phyloP scores from a whole-genome alignment of 2,329 filamentous ascomycete species.

The Penicillium verrucosum region DNA sequence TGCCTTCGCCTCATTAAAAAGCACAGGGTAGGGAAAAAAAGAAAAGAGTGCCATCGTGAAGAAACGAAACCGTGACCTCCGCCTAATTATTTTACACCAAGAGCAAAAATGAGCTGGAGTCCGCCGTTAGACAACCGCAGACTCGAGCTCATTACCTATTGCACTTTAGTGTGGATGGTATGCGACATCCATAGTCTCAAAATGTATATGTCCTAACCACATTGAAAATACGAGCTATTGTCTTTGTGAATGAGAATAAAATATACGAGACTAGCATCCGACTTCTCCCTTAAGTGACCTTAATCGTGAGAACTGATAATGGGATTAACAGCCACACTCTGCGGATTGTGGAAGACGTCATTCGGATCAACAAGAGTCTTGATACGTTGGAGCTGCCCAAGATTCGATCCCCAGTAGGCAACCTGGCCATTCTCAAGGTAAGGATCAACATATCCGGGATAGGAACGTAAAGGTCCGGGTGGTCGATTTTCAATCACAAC shows the following conservation, averaged over 20 bases:
- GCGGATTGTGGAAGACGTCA: conserved; percentile 59
- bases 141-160: background rate
- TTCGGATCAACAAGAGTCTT: conserved; percentile 54
- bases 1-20: no score
- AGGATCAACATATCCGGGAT: conserved; percentile 63
- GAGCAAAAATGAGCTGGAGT: background rate
- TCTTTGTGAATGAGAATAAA: no score
- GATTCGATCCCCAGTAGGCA: conserved; percentile 56
- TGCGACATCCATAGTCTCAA: no score
- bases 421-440: conserved; percentile 46
- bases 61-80: background rate
- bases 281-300: background rate
- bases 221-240: no score
- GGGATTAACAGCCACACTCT: conserved; percentile 39
- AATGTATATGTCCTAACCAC: no score
- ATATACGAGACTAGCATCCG: background rate
- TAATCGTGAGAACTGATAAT: background rate
- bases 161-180: background rate
- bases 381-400: conserved; percentile 47
- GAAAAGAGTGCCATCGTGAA: background rate
- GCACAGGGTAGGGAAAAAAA: background rate
- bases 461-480: conserved; percentile 48
- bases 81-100: background rate
- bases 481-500: conserved; percentile 30
- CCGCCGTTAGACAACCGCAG: background rate